Evolutionary conservation across 2,329 filamentous ascomycete genomes (phyloP), one percentile per base, ranked within the genome.

Genomic region (Aspergillus sp.): DNA sequence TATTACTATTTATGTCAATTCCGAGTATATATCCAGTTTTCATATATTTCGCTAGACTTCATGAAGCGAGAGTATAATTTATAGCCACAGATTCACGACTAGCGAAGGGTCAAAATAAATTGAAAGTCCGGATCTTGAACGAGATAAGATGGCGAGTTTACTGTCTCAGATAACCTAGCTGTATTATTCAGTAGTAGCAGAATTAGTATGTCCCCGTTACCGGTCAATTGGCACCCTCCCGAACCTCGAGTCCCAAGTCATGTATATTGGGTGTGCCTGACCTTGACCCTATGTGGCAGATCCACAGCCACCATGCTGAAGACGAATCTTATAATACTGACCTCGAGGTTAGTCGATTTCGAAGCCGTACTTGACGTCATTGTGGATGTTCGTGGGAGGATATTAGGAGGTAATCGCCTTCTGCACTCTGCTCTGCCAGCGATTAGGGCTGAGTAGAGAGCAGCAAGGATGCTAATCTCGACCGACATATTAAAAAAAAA

Each of bases 161-260:
- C 40, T 42, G 40, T 42, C 40, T 42, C 16, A n/a, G 40, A 42
- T 42, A 13, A 42, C 13, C 40, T 42, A 42, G 40, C 40, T 42
- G 40, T 22, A 42, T 6, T 11, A 14, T 22, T 11, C 40, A 14
- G 40, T 42, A 4, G 40, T 17, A 42, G 40, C 17, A 42, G 40
- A 4, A 42, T 14, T 14, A 42, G 17, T 35, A 35, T 35, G 33
- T 35, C n/a, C n/a, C n/a, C n/a, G n/a, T 42, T 14, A 42, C 40
- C 20, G 5, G 40, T 42, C 20, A 42, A 42, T 42, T 42, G 13
- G 16, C 17, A 42, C 17, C 20, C 40, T 42, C 40, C 5, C 17
- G 40, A 42, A 42, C 40, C 40, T 42, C 40, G 16, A 42, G 40
- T 42, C 40, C 40, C 40, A 42, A 42, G 20, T 42, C 40, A 22